phyloP scores from a whole-genome alignment of 1,284 basidiomycete genomes.

The Malassezia yamatoensis region DNA sequence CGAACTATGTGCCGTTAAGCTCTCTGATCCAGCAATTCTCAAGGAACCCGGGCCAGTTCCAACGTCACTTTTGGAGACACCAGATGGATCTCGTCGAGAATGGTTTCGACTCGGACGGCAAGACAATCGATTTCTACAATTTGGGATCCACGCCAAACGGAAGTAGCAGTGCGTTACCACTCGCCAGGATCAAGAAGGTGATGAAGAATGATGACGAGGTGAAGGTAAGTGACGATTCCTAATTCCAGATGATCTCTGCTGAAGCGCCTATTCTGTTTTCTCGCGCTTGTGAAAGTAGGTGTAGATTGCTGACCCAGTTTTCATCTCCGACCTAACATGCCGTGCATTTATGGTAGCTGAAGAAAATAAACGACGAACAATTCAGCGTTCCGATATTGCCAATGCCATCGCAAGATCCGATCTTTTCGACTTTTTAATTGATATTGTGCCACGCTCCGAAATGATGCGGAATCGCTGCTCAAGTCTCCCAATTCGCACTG shows the following conservation, averaged over 20 bases:
- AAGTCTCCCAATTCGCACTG: conserved; percentile 14
- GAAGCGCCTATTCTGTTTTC: conserved; percentile 47
- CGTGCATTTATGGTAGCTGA: conserved; percentile 45
- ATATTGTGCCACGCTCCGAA: conserved; percentile 41
- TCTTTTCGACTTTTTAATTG: conserved; percentile 47
- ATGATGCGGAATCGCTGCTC: conserved; percentile 21
- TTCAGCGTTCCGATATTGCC: conserved; percentile 42
- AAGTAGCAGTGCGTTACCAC: conserved; percentile 36
- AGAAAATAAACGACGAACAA: conserved; percentile 42
- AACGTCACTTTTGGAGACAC: conserved; percentile 37
- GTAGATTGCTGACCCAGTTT: conserved; percentile 21
- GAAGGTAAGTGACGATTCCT: conserved; percentile 19
- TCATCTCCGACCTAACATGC: conserved; percentile 46
- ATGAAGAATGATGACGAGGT: conserved; percentile 47
- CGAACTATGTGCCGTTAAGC: conserved; percentile 7
- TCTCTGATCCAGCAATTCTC: conserved; percentile 16
- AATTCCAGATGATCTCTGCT: conserved; percentile 40
- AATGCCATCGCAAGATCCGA: conserved; percentile 42
- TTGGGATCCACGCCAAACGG: conserved; percentile 18
- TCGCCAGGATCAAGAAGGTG: conserved; percentile 47
- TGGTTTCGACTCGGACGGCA: conserved; percentile 32
- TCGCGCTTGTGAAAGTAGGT: conserved; percentile 43
- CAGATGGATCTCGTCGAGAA: conserved; percentile 40
- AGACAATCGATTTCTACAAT: conserved; percentile 33
- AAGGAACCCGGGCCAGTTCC: conserved; percentile 22